Evolutionary conservation across 208 protist species (phyloP), one percentile per base, ranked within the genome.

Genomic region (Crithidia thermophila): DNA sequence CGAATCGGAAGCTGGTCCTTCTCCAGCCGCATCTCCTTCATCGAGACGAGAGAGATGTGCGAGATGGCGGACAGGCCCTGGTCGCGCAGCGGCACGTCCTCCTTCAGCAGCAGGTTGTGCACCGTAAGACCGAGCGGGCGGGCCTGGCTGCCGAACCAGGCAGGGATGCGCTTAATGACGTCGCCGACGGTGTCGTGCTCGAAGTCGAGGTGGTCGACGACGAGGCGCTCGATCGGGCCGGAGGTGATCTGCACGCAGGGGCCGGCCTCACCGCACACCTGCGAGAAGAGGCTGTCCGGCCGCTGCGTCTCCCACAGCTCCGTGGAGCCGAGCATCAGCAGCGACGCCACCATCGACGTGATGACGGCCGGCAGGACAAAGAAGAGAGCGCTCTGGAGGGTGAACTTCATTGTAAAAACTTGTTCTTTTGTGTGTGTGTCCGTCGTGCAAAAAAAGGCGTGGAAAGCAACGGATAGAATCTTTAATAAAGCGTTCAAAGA

Each of bases 141-240:
- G 18, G 28, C 31, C 51, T 74, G 57, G 9, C 67, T 63, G 34
- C 78, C 78, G 36, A 84, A 80, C 78, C 78, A 80, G 10, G 63
- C 18, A 3, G 72, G 78, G 13, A 80, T 58, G 39, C 63, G 58
- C 58, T 72, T 42, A 33, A 68, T 72, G 10, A 84, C 62, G 14
- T 70, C 67, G 9, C 45, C 68, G 20, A 80, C 69, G 16, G 73
- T 75, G 64, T 80, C 51, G 33, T 18, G 65, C 31, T 61, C 46
- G n/a, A 80, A 57, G 66, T 70, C 60, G 14, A 72, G 28, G 36
- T 63, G 33, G 52, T 74, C 67, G 9, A 75, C 40, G 3, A 73
- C 60, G 39, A 70, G 53, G 2, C 37, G 34, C 21, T 63, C 46
- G 11, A 72, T 50, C 20, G 55, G 56, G 14, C 55, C 66, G 47